Evolutionary conservation across 2,329 filamentous ascomycete genomes (phyloP).

Genomic region (Albifimbria verrucaria): DNA sequence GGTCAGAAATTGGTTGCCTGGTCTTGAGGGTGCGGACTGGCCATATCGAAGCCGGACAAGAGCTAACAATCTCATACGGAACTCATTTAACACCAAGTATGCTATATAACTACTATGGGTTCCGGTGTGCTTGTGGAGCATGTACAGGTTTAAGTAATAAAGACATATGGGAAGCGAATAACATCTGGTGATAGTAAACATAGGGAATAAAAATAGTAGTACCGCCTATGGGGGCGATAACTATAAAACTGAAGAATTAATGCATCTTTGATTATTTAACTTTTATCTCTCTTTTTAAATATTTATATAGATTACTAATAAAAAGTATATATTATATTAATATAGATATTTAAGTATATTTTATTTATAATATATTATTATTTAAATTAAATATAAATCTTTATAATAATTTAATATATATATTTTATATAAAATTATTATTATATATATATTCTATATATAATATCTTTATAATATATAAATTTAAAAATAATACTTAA

Average conservation of each 20-base stretch:
- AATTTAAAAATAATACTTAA: not conserved
- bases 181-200: not conserved
- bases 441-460: not conserved
- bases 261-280: not conserved
- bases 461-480: slow-evolving; percentile 4
- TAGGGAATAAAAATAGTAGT: no score
- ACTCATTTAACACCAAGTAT: slow-evolving; percentile 24
- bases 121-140: slow-evolving; percentile 47
- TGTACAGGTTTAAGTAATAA: slow-evolving; percentile 30
- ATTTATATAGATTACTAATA: not conserved
- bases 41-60: slow-evolving; percentile 37
- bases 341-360: not conserved
- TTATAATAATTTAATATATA: slow-evolving; percentile 1
- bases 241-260: not conserved
- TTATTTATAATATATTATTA: slow-evolving; percentile 1
- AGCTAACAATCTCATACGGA: slow-evolving; percentile 52
- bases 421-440: slow-evolving; percentile 1
- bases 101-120: slow-evolving; percentile 47
- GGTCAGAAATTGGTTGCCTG: slow-evolving; percentile 30
- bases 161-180: slow-evolving; percentile 3
- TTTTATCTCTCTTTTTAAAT: no score
- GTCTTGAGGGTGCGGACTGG: slow-evolving; percentile 34
- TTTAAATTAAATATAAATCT: slow-evolving; percentile 1
- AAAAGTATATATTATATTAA: slow-evolving; percentile 3
- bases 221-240: no score